Percentiles rank a stretch among this genome's conserved stretches.
Conservation (phyloP, 177 flowering plant species). For the Vitis hybrid region DNA sequence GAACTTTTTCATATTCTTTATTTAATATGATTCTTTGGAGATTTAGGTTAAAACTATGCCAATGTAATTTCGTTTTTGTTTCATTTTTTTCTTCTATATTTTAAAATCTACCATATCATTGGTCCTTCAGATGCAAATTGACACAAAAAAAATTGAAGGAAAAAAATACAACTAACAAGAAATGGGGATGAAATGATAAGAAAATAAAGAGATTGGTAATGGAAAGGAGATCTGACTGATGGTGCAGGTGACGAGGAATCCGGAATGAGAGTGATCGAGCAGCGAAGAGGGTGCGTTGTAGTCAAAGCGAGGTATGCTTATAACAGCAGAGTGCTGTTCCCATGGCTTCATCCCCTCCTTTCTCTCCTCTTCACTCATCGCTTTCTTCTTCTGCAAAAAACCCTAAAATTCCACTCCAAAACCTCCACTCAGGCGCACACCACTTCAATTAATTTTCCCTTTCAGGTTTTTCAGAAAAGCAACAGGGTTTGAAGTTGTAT, state of each 20-base stretch:
- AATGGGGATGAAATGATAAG: neutral
- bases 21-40: no score
- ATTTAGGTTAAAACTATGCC: no score
- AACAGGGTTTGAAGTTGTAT: no score
- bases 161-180: neutral
- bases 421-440: no score
- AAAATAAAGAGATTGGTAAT: neutral
- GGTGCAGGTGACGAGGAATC: slow-evolving; percentile 88
- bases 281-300: slow-evolving; percentile 87
- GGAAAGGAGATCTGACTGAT: slow-evolving; percentile 43
- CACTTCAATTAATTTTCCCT: no score
- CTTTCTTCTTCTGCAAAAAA: neutral
- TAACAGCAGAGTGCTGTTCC: slow-evolving; percentile 82
- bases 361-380: neutral
- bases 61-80: no score
- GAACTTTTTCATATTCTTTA: no score
- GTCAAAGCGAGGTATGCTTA: slow-evolving; percentile 85
- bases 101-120: no score
- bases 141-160: neutral
- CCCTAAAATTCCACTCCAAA: no score
- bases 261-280: slow-evolving; percentile 63
- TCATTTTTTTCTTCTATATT: no score
- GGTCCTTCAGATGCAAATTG: no score
- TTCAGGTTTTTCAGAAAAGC: no score
- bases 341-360: slow-evolving; percentile 55